These are phyloP conservation scores for Phlebiopsis flavidoalba DNA, from an alignment of 768 basidiomycete genomes.

Conservation along the genomic window DNA sequence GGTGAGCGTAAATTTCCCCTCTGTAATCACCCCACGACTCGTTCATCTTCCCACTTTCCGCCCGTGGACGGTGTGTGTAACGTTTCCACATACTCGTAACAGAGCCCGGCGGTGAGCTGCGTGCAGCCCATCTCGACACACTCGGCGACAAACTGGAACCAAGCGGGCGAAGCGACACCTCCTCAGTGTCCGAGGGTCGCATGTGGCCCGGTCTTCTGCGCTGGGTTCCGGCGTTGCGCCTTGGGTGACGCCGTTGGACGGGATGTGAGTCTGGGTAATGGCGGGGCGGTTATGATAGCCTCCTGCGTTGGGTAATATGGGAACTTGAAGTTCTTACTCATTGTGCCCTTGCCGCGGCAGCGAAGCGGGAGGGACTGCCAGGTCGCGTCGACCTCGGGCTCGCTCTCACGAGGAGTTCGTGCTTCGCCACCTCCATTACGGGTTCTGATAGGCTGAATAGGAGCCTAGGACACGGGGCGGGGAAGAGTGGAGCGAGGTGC, in stretches of 20 bases:
- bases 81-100: too few species aligned
- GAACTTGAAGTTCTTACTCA: slow-evolving; percentile 45
- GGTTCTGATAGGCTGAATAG: slow-evolving; percentile 35
- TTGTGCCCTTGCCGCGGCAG: slow-evolving; percentile 70
- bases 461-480: too few species aligned
- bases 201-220: too few species aligned
- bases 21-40: slow-evolving; percentile 81
- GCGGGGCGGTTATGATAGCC: slow-evolving; percentile 28
- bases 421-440: slow-evolving; percentile 47
- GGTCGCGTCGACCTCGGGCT: slow-evolving; percentile 27
- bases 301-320: slow-evolving; percentile 16
- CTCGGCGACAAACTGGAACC: too few species aligned
- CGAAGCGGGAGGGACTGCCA: too few species aligned
- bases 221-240: too few species aligned
- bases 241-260: neutral
- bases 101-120: too few species aligned
- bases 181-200: too few species aligned
- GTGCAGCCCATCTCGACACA: slow-evolving; percentile 66
- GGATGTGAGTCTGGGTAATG: slow-evolving; percentile 24
- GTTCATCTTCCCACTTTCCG: too few species aligned
- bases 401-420: slow-evolving; percentile 32
- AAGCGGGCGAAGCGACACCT: too few species aligned
- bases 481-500: slow-evolving; percentile 42
- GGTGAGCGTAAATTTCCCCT: slow-evolving; percentile 53
- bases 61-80: too few species aligned